These are phyloP conservation scores for Kodamaea laetipori DNA, from an alignment of 805 yeast genomes.

Conservation along the genomic window DNA sequence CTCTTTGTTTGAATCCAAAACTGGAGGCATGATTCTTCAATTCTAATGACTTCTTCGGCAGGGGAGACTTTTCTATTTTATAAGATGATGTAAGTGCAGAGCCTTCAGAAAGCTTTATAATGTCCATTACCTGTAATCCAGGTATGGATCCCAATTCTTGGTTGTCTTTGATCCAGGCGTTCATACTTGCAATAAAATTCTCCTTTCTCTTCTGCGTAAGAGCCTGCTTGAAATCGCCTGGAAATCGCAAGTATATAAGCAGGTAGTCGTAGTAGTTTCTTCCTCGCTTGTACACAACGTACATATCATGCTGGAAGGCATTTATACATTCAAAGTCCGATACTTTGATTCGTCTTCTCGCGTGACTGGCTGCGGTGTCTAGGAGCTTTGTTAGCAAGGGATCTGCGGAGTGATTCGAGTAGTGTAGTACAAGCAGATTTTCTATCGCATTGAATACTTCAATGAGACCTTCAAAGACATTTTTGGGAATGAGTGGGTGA, in stretches of 20 bases:
- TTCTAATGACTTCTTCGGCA: slow-evolving; percentile 7
- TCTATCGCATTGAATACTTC: slow-evolving; percentile 32
- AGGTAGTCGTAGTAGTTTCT: slow-evolving; percentile 7
- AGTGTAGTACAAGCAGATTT: slow-evolving; percentile 34
- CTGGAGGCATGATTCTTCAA: slow-evolving; percentile 38
- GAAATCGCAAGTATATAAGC: slow-evolving; percentile 14
- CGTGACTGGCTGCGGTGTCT: slow-evolving; percentile 21
- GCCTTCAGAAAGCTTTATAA: not conserved
- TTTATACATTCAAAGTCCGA: slow-evolving; percentile 22
- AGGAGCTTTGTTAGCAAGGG: slow-evolving; percentile 27
- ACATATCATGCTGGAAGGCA: slow-evolving; percentile 20
- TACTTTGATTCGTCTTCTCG: slow-evolving; percentile 21
- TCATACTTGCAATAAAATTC: slow-evolving; percentile 19
- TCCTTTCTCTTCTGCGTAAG: slow-evolving; percentile 19
- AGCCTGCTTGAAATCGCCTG: slow-evolving; percentile 8
- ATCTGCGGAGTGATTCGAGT: slow-evolving; percentile 31
- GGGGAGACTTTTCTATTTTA: slow-evolving; percentile 3
- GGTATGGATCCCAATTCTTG: slow-evolving; percentile 5
- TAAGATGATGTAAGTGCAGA: not conserved
- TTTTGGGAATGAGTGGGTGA: slow-evolving; percentile 7
- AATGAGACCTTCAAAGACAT: slow-evolving; percentile 12
- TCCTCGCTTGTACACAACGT: slow-evolving; percentile 13
- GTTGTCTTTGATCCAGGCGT: slow-evolving; percentile 27
- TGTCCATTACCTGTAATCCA: not conserved
- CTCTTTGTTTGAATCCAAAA: slow-evolving; percentile 30